These are phyloP conservation scores for Haematococcus lacustris DNA, from an alignment of 139 green algal genomes.

Conservation along the genomic window DNA sequence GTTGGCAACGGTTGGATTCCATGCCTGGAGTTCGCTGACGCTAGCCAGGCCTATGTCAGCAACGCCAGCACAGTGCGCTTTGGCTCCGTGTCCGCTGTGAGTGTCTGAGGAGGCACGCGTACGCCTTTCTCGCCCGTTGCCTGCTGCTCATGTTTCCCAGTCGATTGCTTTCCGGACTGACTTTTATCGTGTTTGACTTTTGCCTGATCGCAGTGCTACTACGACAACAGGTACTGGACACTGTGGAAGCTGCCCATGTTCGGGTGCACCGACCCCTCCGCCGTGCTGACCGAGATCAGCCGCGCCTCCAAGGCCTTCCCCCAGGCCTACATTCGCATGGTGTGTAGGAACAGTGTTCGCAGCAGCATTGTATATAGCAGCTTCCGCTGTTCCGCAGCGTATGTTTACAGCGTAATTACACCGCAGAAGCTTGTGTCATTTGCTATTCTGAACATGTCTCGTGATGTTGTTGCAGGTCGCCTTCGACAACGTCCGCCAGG, in stretches of 20 bases:
- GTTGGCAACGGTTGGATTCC: conserved; percentile 82
- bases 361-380: background rate
- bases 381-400: too few relatives aligned
- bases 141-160: too few relatives aligned
- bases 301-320: conserved; percentile 83
- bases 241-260: conserved; percentile 99
- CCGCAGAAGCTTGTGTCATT: too few relatives aligned
- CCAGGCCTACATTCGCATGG: conserved; percentile 85
- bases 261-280: conserved; percentile 87
- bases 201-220: conserved; percentile 53
- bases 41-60: conserved; percentile 63
- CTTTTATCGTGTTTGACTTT: background rate
- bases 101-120: conserved; percentile 7
- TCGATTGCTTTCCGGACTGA: too few relatives aligned
- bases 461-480: conserved; percentile 34
- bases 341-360: conserved; percentile 1
- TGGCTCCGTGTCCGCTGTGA: conserved; percentile 41
- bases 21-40: conserved; percentile 91
- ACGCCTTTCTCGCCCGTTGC: too few relatives aligned
- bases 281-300: conserved; percentile 88
- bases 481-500: conserved; percentile 68
- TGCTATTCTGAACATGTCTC: too few relatives aligned
- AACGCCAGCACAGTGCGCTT: conserved; percentile 60
- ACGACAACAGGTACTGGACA: conserved; percentile 95
- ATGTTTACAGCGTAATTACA: too few relatives aligned